Evolutionary conservation across 1,284 basidiomycete species (phyloP).

Genomic region (Taiwanofungus camphoratus): DNA sequence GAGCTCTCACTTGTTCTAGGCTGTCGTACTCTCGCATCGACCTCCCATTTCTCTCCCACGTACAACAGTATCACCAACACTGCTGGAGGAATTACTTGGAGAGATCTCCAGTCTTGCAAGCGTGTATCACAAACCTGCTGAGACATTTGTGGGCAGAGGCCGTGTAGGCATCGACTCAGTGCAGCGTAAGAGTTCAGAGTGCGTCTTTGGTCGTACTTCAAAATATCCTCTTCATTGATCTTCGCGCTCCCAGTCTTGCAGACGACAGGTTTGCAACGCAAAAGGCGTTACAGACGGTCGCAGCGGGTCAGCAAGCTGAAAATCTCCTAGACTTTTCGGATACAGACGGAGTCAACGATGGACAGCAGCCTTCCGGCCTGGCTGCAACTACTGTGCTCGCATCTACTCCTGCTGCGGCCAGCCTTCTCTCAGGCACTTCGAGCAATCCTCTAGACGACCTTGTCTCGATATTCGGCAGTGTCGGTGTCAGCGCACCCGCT

Average conservation of each 20-base stretch:
- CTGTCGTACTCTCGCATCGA: conserved; percentile 85
- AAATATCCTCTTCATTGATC: conserved; percentile 3
- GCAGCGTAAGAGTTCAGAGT: conserved; percentile 66
- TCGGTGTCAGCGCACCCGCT: conserved; percentile 26
- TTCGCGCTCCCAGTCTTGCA: conserved; percentile 30
- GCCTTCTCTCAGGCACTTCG: conserved; percentile 63
- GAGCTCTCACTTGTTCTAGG: conserved; percentile 37
- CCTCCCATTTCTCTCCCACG: conserved; percentile 92
- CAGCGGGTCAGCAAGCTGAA: conserved; percentile 86
- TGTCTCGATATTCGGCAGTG: conserved; percentile 78
- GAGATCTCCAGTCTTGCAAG: conserved; percentile 87
- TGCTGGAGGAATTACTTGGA: conserved; percentile 90
- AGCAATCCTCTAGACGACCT: conserved; percentile 88
- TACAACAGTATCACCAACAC: conserved; percentile 83
- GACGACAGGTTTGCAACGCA: conserved; percentile 70
- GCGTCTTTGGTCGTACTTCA: conserved; percentile 5
- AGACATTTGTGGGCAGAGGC: conserved; percentile 85
- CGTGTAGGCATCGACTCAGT: conserved; percentile 82
- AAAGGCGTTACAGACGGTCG: conserved; percentile 86
- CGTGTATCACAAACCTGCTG: conserved; percentile 94
- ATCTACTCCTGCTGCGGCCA: conserved; percentile 66
- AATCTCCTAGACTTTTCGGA: conserved; percentile 94
- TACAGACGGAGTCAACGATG: conserved; percentile 48
- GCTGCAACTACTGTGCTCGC: conserved; percentile 70
- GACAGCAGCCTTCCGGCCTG: conserved; percentile 55